These are phyloP conservation scores for Aquilaria agallochum DNA, from an alignment of 441 rosid species.

Conservation along the genomic window DNA sequence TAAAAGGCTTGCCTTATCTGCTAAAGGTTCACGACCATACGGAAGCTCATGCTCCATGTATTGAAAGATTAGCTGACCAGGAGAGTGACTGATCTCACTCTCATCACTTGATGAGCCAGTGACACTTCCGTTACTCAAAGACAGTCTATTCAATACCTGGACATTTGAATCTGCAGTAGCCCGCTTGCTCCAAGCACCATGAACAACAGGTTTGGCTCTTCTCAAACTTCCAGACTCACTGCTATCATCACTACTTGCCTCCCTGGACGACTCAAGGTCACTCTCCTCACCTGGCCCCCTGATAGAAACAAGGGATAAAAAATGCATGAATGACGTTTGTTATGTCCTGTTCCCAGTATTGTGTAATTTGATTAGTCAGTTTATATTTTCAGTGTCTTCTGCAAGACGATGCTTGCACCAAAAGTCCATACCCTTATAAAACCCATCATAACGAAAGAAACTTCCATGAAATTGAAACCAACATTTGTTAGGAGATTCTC, in stretches of 20 bases:
- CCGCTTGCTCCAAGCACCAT: slow-evolving; percentile 11
- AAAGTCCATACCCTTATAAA: too few species aligned
- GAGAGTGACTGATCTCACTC: slow-evolving; percentile 13
- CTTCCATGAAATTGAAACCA: too few species aligned
- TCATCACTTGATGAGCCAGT: slow-evolving; percentile 13
- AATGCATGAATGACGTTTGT: not conserved
- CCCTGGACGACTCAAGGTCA: slow-evolving; percentile 32
- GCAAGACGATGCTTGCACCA: too few species aligned
- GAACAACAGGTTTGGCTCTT: slow-evolving; percentile 6
- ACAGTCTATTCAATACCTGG: slow-evolving; percentile 4
- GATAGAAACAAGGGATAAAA: slow-evolving; percentile 13
- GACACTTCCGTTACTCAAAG: slow-evolving; percentile 2
- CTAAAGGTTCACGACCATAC: slow-evolving; percentile 46
- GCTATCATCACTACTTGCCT: slow-evolving; percentile 12
- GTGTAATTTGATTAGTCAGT: too few species aligned
- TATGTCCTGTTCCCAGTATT: too few species aligned
- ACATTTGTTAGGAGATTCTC: too few species aligned
- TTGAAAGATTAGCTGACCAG: slow-evolving; percentile 36
- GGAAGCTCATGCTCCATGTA: slow-evolving; percentile 55
- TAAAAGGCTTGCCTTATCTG: slow-evolving; percentile 34
- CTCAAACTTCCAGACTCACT: slow-evolving; percentile 14
- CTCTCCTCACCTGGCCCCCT: slow-evolving; percentile 81
- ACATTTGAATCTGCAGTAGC: slow-evolving; percentile 2
- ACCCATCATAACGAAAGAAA: too few species aligned
- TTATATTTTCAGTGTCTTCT: too few species aligned